phyloP scores from a whole-genome alignment of 2,329 filamentous ascomycete species.

The Botrytis hyacinthi region DNA sequence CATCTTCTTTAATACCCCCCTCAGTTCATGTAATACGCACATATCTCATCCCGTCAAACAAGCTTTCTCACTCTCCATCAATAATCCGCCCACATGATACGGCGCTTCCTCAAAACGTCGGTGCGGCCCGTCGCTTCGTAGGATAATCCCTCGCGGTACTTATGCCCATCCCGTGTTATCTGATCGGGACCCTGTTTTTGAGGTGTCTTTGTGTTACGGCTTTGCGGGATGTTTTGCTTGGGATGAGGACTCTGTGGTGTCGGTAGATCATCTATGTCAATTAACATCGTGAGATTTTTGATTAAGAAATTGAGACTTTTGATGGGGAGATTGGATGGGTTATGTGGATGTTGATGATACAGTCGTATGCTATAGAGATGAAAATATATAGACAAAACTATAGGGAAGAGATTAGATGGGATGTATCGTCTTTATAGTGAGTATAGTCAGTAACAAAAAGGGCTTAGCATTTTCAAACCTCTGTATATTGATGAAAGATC shows the following conservation, averaged over 20 bases:
- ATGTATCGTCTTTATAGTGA: background rate
- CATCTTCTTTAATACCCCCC: background rate
- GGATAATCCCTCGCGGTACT: background rate
- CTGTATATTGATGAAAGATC: accelerated
- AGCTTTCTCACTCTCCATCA: background rate
- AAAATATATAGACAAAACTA: accelerated
- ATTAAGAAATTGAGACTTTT: background rate
- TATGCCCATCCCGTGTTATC: background rate
- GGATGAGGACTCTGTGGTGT: background rate
- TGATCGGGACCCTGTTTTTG: background rate
- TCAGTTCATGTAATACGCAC: background rate
- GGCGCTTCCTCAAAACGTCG: background rate
- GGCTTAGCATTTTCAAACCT: background rate
- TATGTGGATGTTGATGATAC: background rate
- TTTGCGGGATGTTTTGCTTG: background rate
- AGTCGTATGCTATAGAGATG: background rate
- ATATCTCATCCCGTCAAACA: background rate
- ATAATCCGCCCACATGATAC: background rate
- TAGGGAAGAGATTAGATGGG: background rate
- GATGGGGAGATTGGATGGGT: background rate
- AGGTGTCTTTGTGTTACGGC: background rate
- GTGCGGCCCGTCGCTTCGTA: background rate
- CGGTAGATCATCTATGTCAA: background rate
- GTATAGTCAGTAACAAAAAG: background rate
- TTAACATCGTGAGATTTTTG: background rate